A percentile compares a stretch with the other conserved stretches of the same genome.
Evolutionary conservation across 352 stramenopile species (phyloP).

Genomic region (Globisporangium viniferum): DNA sequence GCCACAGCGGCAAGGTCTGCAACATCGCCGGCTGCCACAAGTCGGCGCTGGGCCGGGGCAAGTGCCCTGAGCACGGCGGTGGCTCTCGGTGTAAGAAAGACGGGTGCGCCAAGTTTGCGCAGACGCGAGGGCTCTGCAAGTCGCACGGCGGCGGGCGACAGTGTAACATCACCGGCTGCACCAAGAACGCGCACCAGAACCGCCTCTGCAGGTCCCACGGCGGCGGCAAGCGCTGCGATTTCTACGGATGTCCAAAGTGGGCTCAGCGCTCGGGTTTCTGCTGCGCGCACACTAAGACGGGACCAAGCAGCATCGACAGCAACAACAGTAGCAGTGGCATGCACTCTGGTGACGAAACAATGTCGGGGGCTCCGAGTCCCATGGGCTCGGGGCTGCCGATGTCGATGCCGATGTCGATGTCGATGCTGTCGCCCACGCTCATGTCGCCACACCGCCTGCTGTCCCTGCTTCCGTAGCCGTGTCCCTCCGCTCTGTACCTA

Average conservation of each 20-base stretch:
- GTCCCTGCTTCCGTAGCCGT: constrained; percentile 44
- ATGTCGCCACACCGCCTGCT: constrained; percentile 66
- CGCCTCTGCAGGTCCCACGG: constrained; percentile 79
- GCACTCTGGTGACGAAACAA: not conserved
- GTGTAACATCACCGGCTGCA: constrained; percentile 72
- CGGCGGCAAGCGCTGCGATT: constrained; percentile 79
- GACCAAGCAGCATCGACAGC: constrained; percentile 17
- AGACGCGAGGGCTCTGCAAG: constrained; percentile 80
- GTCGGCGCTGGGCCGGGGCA: constrained; percentile 73
- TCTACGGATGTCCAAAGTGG: constrained; percentile 77
- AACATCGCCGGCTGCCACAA: constrained; percentile 66
- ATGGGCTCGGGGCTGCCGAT: constrained; percentile 17
- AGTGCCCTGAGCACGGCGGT: constrained; percentile 83
- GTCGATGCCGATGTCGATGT: constrained; percentile 31
- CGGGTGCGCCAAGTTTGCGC: constrained; percentile 82
- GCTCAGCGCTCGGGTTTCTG: constrained; percentile 83
- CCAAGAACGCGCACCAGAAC: constrained; percentile 85
- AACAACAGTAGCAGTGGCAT: not conserved
- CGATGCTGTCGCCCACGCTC: constrained; percentile 45
- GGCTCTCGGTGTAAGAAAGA: constrained; percentile 82
- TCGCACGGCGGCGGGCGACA: constrained; percentile 77
- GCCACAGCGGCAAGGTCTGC: constrained; percentile 79
- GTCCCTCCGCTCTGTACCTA: not conserved
- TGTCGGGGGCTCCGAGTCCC: constrained; percentile 10
- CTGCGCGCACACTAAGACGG: constrained; percentile 78